phyloP scores from a whole-genome alignment of 106 monocot species.

The Hemerocallis citrina region DNA sequence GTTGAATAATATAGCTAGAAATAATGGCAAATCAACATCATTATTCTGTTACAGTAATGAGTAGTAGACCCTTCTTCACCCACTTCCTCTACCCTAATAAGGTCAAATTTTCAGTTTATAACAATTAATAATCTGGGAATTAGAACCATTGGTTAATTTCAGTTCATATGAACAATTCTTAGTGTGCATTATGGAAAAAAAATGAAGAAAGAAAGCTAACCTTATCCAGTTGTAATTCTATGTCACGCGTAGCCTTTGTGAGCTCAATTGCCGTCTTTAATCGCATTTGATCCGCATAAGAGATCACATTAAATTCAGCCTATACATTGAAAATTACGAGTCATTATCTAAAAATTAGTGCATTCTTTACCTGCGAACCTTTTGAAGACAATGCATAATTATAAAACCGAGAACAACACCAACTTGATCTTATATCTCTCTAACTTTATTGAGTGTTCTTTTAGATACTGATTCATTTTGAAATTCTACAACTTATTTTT shows the following conservation, averaged over 20 bases:
- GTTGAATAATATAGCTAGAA: no score
- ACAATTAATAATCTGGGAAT: neutral
- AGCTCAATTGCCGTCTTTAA: constrained; percentile 86
- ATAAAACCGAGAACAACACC: neutral
- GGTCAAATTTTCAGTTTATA: no score
- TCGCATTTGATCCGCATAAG: constrained; percentile 87
- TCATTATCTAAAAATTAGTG: neutral
- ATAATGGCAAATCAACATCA: no score
- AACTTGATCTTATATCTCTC: neutral
- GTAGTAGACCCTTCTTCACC: no score
- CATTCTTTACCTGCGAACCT: no score
- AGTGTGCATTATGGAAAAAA: neutral
- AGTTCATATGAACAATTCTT: neutral
- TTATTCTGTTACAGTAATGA: no score
- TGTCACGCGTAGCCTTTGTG: constrained; percentile 73
- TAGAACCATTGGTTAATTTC: neutral
- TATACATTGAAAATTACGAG: constrained; percentile 14
- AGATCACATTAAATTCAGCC: constrained; percentile 86
- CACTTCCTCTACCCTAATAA: no score
- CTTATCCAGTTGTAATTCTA: constrained; percentile 83
- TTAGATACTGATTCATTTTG: neutral
- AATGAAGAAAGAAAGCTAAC: constrained; percentile 21
- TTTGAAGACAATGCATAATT: neutral
- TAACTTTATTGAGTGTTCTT: neutral
- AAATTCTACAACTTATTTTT: neutral